Percentiles rank a stretch among this genome's conserved stretches.
phyloP scores from a whole-genome alignment of 495 filamentous ascomycete genomes.

The Amphirosellinia nigrospora region DNA sequence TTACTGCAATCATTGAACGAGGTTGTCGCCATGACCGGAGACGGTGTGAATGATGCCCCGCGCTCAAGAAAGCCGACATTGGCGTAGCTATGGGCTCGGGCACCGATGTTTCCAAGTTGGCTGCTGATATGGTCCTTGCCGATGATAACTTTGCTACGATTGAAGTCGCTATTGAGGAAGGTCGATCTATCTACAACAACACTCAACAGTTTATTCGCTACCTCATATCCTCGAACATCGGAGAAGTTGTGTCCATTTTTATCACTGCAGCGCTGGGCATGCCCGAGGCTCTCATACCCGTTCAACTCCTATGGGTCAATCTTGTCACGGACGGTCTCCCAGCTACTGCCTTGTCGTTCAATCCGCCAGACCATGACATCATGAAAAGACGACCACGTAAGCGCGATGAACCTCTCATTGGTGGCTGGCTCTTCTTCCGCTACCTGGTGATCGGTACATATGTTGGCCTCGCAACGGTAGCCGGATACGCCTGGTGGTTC shows the following conservation, averaged over 20 bases:
- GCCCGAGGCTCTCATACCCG: constrained; percentile 97
- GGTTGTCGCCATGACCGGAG: constrained; percentile 99
- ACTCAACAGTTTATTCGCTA: constrained; percentile 99
- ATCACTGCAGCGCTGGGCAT: constrained; percentile 95
- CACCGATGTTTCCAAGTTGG: constrained; percentile 95
- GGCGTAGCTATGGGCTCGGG: constrained; percentile 99
- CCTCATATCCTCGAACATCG: constrained; percentile 98
- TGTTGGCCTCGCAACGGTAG: constrained; percentile 93
- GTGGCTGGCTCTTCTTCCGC: constrained; percentile 96
- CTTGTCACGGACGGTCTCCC: constrained; percentile 97
- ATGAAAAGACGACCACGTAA: constrained; percentile 91
- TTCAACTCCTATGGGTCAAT: constrained; percentile 99
- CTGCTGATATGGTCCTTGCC: constrained; percentile 97
- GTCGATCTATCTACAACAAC: constrained; percentile 98
- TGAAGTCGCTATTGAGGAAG: constrained; percentile 93
- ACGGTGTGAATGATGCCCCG: constrained; percentile 99
- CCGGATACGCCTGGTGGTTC: constrained; percentile 99
- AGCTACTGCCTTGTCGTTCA: constrained; percentile 96
- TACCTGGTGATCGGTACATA: constrained; percentile 97
- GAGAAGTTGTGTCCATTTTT: constrained; percentile 99
- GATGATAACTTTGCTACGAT: constrained; percentile 99
- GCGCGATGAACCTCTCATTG: constrained; percentile 88
- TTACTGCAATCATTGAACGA: constrained; percentile 91
- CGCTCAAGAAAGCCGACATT: constrained; percentile 98
- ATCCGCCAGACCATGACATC: constrained; percentile 95